A percentile compares a stretch with the other conserved stretches of the same genome.
Evolutionary conservation across 495 filamentous ascomycete genomes (phyloP).

Genomic region (Neurospora sp.): DNA sequence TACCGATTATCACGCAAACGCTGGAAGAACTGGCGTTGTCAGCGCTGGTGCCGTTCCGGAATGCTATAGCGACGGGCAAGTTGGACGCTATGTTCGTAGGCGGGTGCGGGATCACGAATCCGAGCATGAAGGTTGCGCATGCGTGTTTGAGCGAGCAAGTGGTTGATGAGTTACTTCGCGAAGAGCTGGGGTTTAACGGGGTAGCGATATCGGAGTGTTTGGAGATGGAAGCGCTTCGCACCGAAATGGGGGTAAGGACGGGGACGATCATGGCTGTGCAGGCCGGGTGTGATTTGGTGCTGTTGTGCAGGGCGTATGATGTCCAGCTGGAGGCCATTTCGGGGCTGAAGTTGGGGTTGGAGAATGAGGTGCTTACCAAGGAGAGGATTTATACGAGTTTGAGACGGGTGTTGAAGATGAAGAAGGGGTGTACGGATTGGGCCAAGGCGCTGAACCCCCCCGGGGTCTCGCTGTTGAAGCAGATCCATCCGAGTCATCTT

Average conservation of each 20-base stretch:
- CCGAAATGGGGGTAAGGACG: constrained; percentile 86
- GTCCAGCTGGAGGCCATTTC: constrained; percentile 81
- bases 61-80: constrained; percentile 65
- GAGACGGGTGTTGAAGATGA: constrained; percentile 61
- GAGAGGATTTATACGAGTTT: constrained; percentile 67
- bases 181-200: constrained; percentile 76
- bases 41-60: constrained; percentile 77
- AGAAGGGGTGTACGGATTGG: constrained; percentile 72
- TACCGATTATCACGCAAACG: constrained; percentile 86
- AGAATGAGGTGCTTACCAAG: constrained; percentile 73
- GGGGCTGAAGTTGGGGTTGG: constrained; percentile 72
- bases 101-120: constrained; percentile 77
- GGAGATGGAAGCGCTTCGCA: constrained; percentile 88
- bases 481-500: constrained; percentile 57
- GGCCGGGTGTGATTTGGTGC: constrained; percentile 77
- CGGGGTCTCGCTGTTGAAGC: constrained; percentile 59
- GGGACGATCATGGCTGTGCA: constrained; percentile 92
- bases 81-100: constrained; percentile 90
- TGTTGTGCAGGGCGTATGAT: constrained; percentile 75
- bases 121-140: constrained; percentile 83
- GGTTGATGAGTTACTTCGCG: constrained; percentile 71
- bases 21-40: constrained; percentile 76
- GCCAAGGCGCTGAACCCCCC: constrained; percentile 71
- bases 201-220: constrained; percentile 90
- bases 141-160: constrained; percentile 86